phyloP scores from a whole-genome alignment of 139 green algal species.

The Chlorella sp. region DNA sequence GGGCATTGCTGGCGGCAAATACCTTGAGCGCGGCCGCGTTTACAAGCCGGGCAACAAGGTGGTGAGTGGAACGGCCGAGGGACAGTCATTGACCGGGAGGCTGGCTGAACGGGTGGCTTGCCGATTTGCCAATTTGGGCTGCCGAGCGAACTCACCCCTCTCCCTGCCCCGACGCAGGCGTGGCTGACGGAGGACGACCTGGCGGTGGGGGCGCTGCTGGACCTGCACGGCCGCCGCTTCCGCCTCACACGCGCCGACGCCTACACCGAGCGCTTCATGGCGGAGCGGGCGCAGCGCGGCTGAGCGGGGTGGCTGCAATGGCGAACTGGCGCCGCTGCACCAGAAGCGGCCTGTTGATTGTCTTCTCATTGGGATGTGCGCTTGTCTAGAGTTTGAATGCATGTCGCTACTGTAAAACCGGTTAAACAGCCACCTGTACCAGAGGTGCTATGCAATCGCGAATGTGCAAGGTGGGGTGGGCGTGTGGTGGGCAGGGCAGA shows the following conservation, averaged over 20 bases:
- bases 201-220: conserved; percentile 74
- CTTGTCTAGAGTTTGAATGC: no score
- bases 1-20: conserved; percentile 90
- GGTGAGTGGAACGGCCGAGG: conserved; percentile 27
- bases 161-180: conserved; percentile 2
- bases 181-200: conserved; percentile 82
- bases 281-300: background rate
- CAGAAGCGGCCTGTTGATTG: no score
- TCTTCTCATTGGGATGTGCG: no score
- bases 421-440: no score
- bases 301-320: no score
- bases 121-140: background rate
- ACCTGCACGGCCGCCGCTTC: conserved; percentile 82
- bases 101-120: conserved; percentile 6
- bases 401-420: no score
- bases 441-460: no score
- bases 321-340: no score
- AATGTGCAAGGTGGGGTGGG: no score
- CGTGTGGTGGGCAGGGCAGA: no score
- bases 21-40: conserved; percentile 80
- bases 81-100: no score
- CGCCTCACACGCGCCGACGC: conserved; percentile 85
- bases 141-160: background rate
- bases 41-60: conserved; percentile 14
- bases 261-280: conserved; percentile 65